These are phyloP conservation scores for Rhodotorula paludigena DNA, from an alignment of 768 basidiomycete genomes.

Conservation along the genomic window DNA sequence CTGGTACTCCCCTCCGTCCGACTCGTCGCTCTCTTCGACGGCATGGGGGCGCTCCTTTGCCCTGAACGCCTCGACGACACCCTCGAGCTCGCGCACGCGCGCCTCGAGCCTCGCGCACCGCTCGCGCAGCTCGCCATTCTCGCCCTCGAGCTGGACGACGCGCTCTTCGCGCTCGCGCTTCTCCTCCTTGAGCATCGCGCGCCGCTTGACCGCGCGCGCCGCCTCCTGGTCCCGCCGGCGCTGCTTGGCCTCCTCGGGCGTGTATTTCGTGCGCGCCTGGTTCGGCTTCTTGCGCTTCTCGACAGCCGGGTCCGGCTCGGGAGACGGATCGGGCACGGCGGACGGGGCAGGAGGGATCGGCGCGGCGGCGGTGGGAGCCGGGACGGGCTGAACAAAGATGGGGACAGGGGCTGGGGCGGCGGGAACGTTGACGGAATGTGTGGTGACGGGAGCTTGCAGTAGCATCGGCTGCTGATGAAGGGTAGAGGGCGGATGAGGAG, in stretches of 20 bases:
- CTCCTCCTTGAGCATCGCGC: neutral
- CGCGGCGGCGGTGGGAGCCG: neutral
- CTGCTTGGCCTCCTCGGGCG: slow-evolving; percentile 10
- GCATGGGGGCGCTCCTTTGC: neutral
- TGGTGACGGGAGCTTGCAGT: no score
- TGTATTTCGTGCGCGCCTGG: slow-evolving; percentile 13
- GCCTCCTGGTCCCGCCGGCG: slow-evolving; percentile 11
- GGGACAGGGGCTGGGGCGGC: neutral
- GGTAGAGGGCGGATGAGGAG: neutral
- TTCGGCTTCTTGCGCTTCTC: neutral
- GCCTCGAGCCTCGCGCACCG: neutral
- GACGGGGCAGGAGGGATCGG: neutral
- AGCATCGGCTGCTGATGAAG: no score
- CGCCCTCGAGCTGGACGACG: neutral
- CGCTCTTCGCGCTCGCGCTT: neutral
- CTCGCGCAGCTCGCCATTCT: neutral
- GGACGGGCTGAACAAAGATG: neutral
- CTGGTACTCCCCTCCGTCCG: slow-evolving; percentile 14
- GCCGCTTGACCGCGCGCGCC: neutral
- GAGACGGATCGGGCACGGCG: neutral
- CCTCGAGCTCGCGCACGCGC: neutral
- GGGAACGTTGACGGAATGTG: no score
- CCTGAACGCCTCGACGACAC: neutral
- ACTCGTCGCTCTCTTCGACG: neutral
- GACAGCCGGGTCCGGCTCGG: neutral